These are phyloP conservation scores for Rubia peregrina DNA, from an alignment of 305 asterid genomes.

Conservation along the genomic window DNA sequence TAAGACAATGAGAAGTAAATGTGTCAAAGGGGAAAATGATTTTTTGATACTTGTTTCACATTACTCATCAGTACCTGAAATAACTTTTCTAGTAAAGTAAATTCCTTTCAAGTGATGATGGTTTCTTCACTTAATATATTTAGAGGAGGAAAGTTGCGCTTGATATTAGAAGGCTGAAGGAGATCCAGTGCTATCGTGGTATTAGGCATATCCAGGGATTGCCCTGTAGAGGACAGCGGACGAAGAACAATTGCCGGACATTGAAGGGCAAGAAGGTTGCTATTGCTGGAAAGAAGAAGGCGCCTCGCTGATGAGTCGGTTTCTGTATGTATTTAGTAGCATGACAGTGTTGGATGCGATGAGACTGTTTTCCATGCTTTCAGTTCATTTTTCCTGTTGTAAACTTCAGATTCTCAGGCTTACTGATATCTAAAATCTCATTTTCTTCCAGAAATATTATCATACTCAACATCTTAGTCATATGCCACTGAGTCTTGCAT, in stretches of 20 bases:
- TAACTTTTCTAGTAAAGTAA: background rate
- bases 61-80: background rate
- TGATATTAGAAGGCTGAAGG: constrained; percentile 81
- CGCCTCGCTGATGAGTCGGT: constrained; percentile 25
- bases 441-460: background rate
- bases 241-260: constrained; percentile 91
- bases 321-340: background rate
- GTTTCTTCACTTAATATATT: constrained; percentile 5
- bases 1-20: background rate
- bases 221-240: constrained; percentile 94
- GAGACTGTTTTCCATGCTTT: background rate
- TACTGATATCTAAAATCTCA: background rate
- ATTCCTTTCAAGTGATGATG: constrained; percentile 3
- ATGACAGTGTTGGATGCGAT: background rate
- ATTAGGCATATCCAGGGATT: constrained; percentile 79
- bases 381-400: background rate
- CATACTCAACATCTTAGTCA: background rate
- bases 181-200: constrained; percentile 94
- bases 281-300: constrained; percentile 89
- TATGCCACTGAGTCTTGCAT: background rate
- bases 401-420: background rate
- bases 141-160: constrained; percentile 90
- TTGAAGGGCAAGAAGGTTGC: constrained; percentile 86
- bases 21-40: background rate
- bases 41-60: background rate